Base-by-base conservation (phyloP, 306 rosid species). In the Trifolium subterraneum region DNA sequence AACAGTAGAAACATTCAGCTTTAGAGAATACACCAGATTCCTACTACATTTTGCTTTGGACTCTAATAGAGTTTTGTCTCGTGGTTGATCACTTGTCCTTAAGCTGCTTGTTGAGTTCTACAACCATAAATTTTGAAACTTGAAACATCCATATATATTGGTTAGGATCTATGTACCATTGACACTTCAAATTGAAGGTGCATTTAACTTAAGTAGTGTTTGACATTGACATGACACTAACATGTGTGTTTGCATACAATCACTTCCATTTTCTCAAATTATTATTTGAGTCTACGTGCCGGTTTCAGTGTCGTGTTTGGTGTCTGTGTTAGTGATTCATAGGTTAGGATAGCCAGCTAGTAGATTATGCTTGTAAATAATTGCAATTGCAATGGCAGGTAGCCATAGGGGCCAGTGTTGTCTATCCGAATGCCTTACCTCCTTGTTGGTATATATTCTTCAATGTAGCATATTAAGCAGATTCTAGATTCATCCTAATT, bases 351-450 rank as follows among this genome's bases (percentile, higher is more conserved):
- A 42, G 15, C 48, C 48, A 42, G 5, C n/a, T 42, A 11, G 48
- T 11, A 12, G 48, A 42, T 11, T 39, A 39, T 39, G 44, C 11
- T 8, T 38, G 42, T 38, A 8, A 38, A 5, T 27, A 27, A 9
- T 39, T n/a, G n/a, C n/a, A 39, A 39, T 39, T 10, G 44, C 44
- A 39, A 1, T 39, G 13, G 42, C 42, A 38, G 7, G 42, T 38
- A 38, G 45, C 12, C 45, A 41, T 10, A 10, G 4, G 4, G 45
- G 12, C 13, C 12, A n/a, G 95, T 90, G 78, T 88, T 89, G 85
- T 87, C 95, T 72, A 89, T 81, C 2, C 8, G 4, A 93, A 93
- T 38, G 86, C 7, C 84, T 90, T 86, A 52, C 96, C 91, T 27
- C 91, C 95, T 86, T 77, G 85, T 63, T 81, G n/a, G n/a, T n/a